A percentile compares a stretch with the other conserved stretches of the same genome.
These are phyloP conservation scores for Scedosporium boydii DNA, from an alignment of 2,329 filamentous ascomycete genomes.

Conservation along the genomic window DNA sequence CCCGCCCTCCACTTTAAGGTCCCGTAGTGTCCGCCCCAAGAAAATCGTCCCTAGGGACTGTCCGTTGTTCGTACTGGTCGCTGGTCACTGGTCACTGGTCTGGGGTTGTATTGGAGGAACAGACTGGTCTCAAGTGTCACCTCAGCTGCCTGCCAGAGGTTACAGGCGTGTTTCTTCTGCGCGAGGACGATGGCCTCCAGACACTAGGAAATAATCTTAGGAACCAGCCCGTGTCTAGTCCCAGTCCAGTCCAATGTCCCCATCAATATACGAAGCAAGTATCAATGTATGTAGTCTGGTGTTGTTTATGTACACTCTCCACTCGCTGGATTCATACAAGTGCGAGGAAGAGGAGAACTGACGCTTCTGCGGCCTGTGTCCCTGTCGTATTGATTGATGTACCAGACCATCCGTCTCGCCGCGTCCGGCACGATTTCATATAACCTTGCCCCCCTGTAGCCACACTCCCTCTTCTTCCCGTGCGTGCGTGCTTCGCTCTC, in stretches of 20 bases:
- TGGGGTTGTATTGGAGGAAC: background rate
- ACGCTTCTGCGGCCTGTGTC: too few species aligned
- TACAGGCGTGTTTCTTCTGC: background rate
- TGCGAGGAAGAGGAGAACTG: background rate
- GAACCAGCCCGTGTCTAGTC: background rate
- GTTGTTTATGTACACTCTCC: too few species aligned
- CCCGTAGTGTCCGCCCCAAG: background rate
- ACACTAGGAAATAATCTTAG: background rate
- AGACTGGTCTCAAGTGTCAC: background rate
- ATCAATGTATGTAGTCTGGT: too few species aligned
- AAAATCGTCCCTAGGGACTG: background rate
- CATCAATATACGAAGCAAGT: too few species aligned
- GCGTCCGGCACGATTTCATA: background rate
- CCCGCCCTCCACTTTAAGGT: conserved; percentile 4
- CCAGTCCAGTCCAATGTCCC: background rate
- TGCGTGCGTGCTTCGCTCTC: background rate
- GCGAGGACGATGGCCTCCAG: background rate
- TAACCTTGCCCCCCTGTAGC: background rate
- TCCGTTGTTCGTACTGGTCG: background rate
- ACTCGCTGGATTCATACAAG: background rate
- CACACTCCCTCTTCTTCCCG: background rate
- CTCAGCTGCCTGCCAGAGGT: background rate
- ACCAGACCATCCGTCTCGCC: background rate
- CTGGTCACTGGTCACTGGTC: too few species aligned
- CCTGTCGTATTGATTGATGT: background rate